phyloP scores from a whole-genome alignment of 2,329 filamentous ascomycete genomes.

The Penicillium sp. region DNA sequence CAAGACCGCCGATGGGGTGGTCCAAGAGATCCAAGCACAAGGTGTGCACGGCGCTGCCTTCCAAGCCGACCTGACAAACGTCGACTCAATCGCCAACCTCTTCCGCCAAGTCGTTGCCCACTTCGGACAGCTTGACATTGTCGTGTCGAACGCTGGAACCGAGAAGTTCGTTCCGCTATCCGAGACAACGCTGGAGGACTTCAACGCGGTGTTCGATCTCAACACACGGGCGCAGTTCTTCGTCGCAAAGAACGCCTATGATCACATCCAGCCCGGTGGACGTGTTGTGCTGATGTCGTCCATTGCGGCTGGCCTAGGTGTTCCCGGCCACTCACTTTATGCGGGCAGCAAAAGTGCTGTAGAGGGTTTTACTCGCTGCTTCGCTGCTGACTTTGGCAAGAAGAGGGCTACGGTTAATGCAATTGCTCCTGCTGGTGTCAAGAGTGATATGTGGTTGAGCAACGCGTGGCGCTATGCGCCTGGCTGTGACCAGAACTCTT shows the following conservation, averaged over 20 bases:
- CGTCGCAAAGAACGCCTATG: conserved; percentile 65
- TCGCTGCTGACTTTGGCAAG: conserved; percentile 69
- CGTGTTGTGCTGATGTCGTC: conserved; percentile 73
- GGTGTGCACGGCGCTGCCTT: conserved; percentile 64
- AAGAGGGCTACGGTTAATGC: conserved; percentile 41
- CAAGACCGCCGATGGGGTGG: conserved; percentile 64
- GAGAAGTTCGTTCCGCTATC: conserved; percentile 32
- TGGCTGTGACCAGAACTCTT: conserved; percentile 42
- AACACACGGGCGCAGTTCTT: conserved; percentile 66
- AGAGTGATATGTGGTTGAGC: conserved; percentile 68
- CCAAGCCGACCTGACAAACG: conserved; percentile 67
- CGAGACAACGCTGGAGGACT: conserved; percentile 30
- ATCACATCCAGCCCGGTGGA: conserved; percentile 67
- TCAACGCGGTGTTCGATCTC: conserved; percentile 58
- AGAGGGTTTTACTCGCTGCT: conserved; percentile 72
- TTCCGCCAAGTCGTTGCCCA: conserved; percentile 63
- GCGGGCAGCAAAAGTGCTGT: conserved; percentile 74
- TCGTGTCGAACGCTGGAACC: conserved; percentile 57
- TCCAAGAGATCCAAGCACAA: conserved; percentile 63
- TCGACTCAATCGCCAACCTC: conserved; percentile 61
- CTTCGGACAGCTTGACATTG: conserved; percentile 47
- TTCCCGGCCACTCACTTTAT: conserved; percentile 72
- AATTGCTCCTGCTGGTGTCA: conserved; percentile 29
- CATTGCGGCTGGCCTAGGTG: conserved; percentile 66
- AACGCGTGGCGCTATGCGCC: conserved; percentile 67